Conservation (phyloP, 192 early-diverging fungal genomes). For the Entophlyctis luteolus region DNA sequence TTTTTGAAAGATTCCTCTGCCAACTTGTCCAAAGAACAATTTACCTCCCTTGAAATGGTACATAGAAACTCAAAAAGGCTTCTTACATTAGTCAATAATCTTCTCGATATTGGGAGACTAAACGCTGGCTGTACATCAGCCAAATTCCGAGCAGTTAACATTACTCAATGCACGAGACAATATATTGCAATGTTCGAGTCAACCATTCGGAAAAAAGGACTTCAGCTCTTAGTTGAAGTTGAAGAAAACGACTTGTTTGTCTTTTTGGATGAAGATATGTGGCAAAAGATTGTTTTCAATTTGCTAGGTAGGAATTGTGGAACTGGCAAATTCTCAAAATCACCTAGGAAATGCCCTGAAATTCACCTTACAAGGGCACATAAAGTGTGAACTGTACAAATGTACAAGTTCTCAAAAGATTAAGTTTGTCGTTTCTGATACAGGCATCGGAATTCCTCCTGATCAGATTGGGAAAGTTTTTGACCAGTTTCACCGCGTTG, state of each 20-base stretch:
- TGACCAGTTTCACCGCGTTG: conserved; percentile 60
- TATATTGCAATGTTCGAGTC: conserved; percentile 54
- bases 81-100: conserved; percentile 52
- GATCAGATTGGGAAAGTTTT: conserved; percentile 48
- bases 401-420: conserved; percentile 33
- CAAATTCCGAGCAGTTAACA: conserved; percentile 44
- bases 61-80: conserved; percentile 50
- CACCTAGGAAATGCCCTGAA: conserved; percentile 48
- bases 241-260: conserved; percentile 4
- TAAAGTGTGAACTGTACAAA: conserved; percentile 30
- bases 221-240: conserved; percentile 43
- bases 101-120: conserved; percentile 53
- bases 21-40: conserved; percentile 20
- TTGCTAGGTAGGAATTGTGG: conserved; percentile 46
- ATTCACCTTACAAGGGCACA: conserved; percentile 43
- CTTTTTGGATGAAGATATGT: conserved; percentile 60
- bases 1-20: conserved; percentile 27
- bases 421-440: conserved; percentile 31
- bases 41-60: conserved; percentile 35
- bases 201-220: conserved; percentile 42
- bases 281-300: conserved; percentile 61
- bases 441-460: conserved; percentile 52
- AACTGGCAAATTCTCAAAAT: conserved; percentile 19
- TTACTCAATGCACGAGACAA: conserved; percentile 45
- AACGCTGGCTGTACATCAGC: conserved; percentile 56